Evolutionary conservation across 805 yeast species (phyloP).

Genomic region (Lipomyces orientalis): DNA sequence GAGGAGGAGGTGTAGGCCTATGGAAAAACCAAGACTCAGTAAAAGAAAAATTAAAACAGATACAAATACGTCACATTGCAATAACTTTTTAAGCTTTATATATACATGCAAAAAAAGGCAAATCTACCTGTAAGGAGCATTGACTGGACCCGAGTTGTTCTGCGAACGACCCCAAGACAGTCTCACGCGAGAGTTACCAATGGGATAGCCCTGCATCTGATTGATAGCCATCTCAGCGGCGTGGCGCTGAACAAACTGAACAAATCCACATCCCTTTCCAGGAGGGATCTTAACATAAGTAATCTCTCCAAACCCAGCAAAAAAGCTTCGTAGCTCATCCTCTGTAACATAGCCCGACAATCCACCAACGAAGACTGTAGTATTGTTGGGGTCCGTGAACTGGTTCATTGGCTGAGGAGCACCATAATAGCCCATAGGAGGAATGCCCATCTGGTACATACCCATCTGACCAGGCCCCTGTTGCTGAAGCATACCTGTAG

Average conservation of each 20-base stretch:
- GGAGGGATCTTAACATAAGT: conserved; percentile 80
- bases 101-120: conserved; percentile 21
- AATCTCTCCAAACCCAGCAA: conserved; percentile 73
- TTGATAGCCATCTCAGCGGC: conserved; percentile 86
- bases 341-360: conserved; percentile 63
- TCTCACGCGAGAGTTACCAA: conserved; percentile 81
- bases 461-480: conserved; percentile 41
- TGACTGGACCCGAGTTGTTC: conserved; percentile 41
- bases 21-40: conserved; percentile 34
- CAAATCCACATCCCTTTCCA: conserved; percentile 86
- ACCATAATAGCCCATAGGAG: conserved; percentile 45
- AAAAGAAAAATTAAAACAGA: conserved; percentile 26
- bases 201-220: conserved; percentile 88
- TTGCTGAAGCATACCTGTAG: conserved; percentile 39
- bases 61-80: conserved; percentile 19
- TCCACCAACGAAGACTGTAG: conserved; percentile 75
- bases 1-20: conserved; percentile 46
- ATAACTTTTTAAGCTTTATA: conserved; percentile 19
- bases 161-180: conserved; percentile 85
- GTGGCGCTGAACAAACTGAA: conserved; percentile 75
- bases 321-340: conserved; percentile 63
- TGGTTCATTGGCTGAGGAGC: conserved; percentile 51
- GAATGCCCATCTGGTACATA: conserved; percentile 42
- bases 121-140: conserved; percentile 43
- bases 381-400: conserved; percentile 79